Percentiles rank a stretch among this genome's conserved stretches.
These are phyloP conservation scores for Fragaria nilgerrensis DNA, from an alignment of 306 rosid species.

Conservation along the genomic window DNA sequence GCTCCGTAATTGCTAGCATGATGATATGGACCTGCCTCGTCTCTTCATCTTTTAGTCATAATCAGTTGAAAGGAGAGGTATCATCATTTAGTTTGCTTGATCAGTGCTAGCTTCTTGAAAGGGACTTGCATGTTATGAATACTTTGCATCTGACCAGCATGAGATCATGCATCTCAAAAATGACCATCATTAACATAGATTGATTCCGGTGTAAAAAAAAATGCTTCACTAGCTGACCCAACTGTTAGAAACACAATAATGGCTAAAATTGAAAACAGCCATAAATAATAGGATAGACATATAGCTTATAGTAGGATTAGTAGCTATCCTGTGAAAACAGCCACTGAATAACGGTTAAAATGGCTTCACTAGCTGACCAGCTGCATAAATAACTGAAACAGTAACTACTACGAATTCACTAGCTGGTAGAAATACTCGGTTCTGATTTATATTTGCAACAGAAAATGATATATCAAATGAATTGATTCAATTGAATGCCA, in stretches of 20 bases:
- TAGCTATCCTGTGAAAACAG: neutral
- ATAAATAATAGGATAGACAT: neutral
- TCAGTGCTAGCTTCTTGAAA: neutral
- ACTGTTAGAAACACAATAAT: neutral
- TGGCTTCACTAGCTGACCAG: neutral
- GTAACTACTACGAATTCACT: neutral
- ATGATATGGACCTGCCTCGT: neutral
- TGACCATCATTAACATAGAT: neutral
- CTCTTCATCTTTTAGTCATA: neutral
- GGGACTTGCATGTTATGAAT: neutral
- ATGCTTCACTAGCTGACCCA: neutral
- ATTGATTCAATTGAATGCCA: neutral
- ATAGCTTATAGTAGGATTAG: neutral
- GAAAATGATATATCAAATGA: neutral
- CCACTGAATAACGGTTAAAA: neutral
- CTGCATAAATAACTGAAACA: neutral
- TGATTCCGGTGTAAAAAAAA: neutral
- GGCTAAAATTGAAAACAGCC: no score
- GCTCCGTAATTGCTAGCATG: neutral
- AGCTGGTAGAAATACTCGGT: neutral
- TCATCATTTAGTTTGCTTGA: neutral
- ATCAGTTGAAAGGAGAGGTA: neutral
- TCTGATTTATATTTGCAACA: neutral
- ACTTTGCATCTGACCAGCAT: neutral
- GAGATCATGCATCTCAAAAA: neutral